Conservation (phyloP, 2,329 filamentous ascomycete genomes). For the Penicillium sp. region DNA sequence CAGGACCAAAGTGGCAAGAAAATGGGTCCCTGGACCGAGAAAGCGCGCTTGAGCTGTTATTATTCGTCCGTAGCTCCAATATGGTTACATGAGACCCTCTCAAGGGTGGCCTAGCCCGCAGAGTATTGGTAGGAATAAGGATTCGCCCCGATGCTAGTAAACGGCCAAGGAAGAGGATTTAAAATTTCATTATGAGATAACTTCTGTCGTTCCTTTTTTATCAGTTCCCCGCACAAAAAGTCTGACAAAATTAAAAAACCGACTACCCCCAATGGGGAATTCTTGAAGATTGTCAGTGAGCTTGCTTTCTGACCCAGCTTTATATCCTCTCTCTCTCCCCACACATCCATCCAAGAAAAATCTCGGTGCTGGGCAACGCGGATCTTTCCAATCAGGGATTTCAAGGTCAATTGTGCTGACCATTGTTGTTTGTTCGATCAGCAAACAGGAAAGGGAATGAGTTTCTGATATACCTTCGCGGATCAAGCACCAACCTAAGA, state of each 20-base stretch:
- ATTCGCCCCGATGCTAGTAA: neutral
- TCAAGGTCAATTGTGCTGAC: neutral
- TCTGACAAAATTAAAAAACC: slow-evolving; percentile 5
- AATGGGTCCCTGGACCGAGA: neutral
- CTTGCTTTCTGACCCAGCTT: neutral
- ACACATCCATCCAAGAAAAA: neutral
- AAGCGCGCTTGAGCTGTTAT: neutral
- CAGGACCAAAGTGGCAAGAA: slow-evolving; percentile 1
- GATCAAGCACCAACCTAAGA: neutral
- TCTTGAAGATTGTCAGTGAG: neutral
- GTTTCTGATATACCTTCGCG: neutral
- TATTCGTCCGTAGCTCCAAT: neutral
- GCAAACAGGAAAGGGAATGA: neutral
- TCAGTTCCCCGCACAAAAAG: neutral
- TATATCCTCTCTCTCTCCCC: neutral
- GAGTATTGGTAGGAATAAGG: neutral
- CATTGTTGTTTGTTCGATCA: neutral
- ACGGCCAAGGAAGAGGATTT: neutral
- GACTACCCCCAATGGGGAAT: neutral
- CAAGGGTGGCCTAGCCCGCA: neutral
- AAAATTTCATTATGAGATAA: neutral
- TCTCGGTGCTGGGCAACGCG: neutral
- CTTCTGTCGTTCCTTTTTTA: neutral
- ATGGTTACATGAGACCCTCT: neutral
- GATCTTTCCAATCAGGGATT: neutral